These are phyloP conservation scores for Aureobasidium lini DNA, from an alignment of 2,329 filamentous ascomycete species.

Conservation along the genomic window DNA sequence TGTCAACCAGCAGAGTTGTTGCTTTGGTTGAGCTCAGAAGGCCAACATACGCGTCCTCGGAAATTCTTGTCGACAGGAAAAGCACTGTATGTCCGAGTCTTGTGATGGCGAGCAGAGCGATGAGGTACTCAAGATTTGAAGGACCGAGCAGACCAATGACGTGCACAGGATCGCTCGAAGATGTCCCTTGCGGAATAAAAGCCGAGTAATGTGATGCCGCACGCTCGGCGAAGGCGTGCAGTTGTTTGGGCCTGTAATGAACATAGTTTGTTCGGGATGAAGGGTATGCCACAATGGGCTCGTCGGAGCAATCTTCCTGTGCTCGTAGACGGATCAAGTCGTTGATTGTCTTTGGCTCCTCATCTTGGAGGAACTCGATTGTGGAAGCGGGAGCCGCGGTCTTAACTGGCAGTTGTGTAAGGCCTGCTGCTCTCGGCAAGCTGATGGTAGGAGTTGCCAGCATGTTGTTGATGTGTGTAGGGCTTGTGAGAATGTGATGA, in stretches of 20 bases:
- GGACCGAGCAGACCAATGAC: slow-evolving; percentile 44
- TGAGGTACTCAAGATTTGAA: slow-evolving; percentile 47
- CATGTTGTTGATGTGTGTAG: too few relatives aligned
- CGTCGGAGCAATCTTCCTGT: neutral
- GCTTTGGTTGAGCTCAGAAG: slow-evolving; percentile 36
- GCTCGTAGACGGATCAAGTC: neutral
- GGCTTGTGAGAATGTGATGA: too few relatives aligned
- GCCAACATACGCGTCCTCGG: slow-evolving; percentile 42
- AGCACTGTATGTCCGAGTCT: slow-evolving; percentile 48
- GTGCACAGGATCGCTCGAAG: slow-evolving; percentile 17
- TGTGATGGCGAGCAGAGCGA: slow-evolving; percentile 45
- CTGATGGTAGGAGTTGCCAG: too few relatives aligned
- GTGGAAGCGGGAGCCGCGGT: too few relatives aligned
- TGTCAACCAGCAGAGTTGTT: slow-evolving; percentile 18
- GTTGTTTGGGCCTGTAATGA: slow-evolving; percentile 18
- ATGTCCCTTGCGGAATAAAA: slow-evolving; percentile 17
- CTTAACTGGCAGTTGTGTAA: too few relatives aligned
- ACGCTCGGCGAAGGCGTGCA: slow-evolving; percentile 18
- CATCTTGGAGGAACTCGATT: too few relatives aligned
- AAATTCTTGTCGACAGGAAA: slow-evolving; percentile 46
- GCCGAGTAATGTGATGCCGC: slow-evolving; percentile 18
- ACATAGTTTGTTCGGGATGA: slow-evolving; percentile 18
- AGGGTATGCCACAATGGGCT: slow-evolving; percentile 20
- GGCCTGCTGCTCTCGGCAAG: too few relatives aligned
- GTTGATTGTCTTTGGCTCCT: neutral